phyloP scores from a whole-genome alignment of 2,329 filamentous ascomycete genomes.

The Aspergillus phoenicis region DNA sequence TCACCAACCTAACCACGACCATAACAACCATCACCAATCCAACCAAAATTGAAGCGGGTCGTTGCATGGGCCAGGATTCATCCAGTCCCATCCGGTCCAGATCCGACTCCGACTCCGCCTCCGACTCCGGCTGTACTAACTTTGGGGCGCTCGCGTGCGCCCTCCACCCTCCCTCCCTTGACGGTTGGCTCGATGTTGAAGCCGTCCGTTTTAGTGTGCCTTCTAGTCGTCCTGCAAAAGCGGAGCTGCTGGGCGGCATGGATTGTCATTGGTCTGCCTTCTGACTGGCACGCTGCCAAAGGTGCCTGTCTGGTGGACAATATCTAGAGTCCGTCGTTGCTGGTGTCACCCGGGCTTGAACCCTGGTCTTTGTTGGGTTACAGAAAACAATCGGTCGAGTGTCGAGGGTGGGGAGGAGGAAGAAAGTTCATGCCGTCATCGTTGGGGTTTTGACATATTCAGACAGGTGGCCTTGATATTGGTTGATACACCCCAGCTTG shows the following conservation, averaged over 20 bases:
- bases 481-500: slow-evolving; percentile 8
- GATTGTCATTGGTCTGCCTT: too few species aligned
- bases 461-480: not conserved
- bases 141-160: slow-evolving; percentile 8
- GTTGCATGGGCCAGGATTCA: not conserved
- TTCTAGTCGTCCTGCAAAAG: too few species aligned
- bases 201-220: too few species aligned
- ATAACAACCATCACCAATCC: not conserved
- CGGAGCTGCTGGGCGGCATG: not conserved
- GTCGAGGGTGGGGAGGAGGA: too few species aligned
- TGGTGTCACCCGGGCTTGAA: not conserved
- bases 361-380: not conserved
- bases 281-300: too few species aligned
- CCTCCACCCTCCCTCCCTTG: not conserved
- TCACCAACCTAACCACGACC: too few species aligned
- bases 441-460: not conserved
- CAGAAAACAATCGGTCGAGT: not conserved
- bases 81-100: slow-evolving; percentile 1
- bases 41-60: not conserved
- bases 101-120: slow-evolving; percentile 3
- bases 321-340: not conserved
- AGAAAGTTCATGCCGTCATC: not conserved
- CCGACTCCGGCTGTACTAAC: not conserved
- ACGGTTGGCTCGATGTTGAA: not conserved
- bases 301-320: not conserved